phyloP scores from a whole-genome alignment of 768 basidiomycete genomes.

The Leccinellum albellum region DNA sequence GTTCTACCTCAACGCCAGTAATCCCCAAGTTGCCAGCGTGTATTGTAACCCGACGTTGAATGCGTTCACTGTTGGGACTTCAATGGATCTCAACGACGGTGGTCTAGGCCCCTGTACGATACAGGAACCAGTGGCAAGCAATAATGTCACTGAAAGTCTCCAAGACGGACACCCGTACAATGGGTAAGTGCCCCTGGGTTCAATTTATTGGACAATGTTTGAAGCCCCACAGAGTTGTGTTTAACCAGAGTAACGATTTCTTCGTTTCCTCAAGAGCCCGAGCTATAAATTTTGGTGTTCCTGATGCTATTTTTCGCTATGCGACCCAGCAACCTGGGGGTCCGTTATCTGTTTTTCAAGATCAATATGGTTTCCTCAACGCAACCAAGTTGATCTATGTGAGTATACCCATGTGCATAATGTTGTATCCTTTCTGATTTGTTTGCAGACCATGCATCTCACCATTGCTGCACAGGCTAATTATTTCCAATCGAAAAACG shows the following conservation, averaged over 20 bases:
- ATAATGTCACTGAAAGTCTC: slow-evolving; percentile 50
- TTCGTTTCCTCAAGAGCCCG: slow-evolving; percentile 52
- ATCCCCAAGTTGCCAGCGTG: slow-evolving; percentile 43
- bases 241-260: slow-evolving; percentile 32
- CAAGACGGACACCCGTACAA: slow-evolving; percentile 52
- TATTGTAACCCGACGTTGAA: slow-evolving; percentile 56
- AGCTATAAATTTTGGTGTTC: slow-evolving; percentile 48
- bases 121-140: slow-evolving; percentile 25
- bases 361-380: slow-evolving; percentile 49
- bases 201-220: neutral
- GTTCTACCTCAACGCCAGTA: slow-evolving; percentile 45
- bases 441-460: slow-evolving; percentile 52
- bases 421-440: neutral
- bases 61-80: slow-evolving; percentile 40
- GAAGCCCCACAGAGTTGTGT: slow-evolving; percentile 37
- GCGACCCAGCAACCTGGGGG: slow-evolving; percentile 44
- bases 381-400: slow-evolving; percentile 41
- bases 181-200: slow-evolving; percentile 39
- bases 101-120: slow-evolving; percentile 37
- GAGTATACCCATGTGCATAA: slow-evolving; percentile 4
- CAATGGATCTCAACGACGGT: slow-evolving; percentile 42
- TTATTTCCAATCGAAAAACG: slow-evolving; percentile 50
- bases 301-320: slow-evolving; percentile 56
- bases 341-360: slow-evolving; percentile 43
- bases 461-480: slow-evolving; percentile 51